Percentiles rank a stretch among this genome's conserved stretches.
Evolutionary conservation across 2,329 filamentous ascomycete species (phyloP).

Genomic region (Macrophomina pseudophaseolina): DNA sequence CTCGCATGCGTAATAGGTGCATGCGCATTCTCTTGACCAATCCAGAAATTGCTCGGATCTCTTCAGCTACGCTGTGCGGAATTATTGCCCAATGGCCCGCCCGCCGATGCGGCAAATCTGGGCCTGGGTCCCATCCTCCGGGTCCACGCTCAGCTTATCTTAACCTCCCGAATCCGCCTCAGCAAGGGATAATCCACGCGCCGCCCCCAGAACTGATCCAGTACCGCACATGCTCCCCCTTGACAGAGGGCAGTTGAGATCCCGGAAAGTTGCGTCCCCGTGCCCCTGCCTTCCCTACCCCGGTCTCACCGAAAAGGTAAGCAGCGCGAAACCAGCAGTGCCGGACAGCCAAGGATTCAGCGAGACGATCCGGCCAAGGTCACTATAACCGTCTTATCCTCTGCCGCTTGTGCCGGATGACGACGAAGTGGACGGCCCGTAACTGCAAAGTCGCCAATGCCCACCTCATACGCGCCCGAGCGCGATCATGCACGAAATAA

Average conservation of each 20-base stretch:
- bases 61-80: background rate
- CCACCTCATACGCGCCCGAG: background rate
- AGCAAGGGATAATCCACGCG: background rate
- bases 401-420: background rate
- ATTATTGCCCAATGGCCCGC: background rate
- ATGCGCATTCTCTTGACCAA: background rate
- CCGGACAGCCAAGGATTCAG: background rate
- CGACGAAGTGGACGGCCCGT: background rate
- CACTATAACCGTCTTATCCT: background rate
- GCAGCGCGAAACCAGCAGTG: slow-evolving; percentile 1
- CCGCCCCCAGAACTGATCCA: background rate
- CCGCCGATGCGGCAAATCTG: background rate
- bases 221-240: background rate
- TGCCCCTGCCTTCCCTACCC: background rate
- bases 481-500: background rate
- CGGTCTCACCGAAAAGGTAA: background rate
- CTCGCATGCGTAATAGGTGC: background rate
- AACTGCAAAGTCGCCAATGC: background rate
- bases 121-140: slow-evolving; percentile 1
- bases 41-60: background rate
- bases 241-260: background rate
- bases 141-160: background rate
- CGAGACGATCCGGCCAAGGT: background rate
- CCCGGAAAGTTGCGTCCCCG: background rate
- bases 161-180: background rate